phyloP scores from a whole-genome alignment of 1,139 yeast species.

The Geotrichum fermentans region DNA sequence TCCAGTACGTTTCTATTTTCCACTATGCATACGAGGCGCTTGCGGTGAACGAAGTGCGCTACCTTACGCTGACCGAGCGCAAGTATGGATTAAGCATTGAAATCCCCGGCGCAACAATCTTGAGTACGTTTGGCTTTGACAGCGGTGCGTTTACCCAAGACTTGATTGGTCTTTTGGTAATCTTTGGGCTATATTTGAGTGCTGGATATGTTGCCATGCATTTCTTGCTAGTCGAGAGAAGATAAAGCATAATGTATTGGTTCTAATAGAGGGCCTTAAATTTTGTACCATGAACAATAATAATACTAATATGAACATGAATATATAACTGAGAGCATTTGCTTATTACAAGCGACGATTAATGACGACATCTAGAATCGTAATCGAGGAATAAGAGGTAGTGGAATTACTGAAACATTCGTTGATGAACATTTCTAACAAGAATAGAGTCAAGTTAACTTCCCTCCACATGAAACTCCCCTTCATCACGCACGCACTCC shows the following conservation, averaged over 20 bases:
- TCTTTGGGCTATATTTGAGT: constrained; percentile 48
- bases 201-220: constrained; percentile 74
- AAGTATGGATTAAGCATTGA: constrained; percentile 91
- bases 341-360: not conserved
- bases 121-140: constrained; percentile 90
- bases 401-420: no score
- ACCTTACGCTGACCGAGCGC: constrained; percentile 74
- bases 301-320: not conserved
- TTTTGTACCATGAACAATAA: not conserved
- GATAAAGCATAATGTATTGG: not conserved
- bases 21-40: constrained; percentile 94
- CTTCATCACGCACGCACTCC: no score
- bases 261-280: not conserved
- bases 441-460: no score
- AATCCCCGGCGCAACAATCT: constrained; percentile 97
- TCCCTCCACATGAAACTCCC: no score
- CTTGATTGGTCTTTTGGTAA: constrained; percentile 47
- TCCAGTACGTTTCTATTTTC: constrained; percentile 82
- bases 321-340: not conserved
- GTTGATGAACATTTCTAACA: no score
- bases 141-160: constrained; percentile 72
- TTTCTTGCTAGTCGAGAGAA: constrained; percentile 59
- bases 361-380: no score
- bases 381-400: no score
- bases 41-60: constrained; percentile 89